Evolutionary conservation across 176 grass and related monocot genomes (phyloP).

Genomic region (Musa beccarii): DNA sequence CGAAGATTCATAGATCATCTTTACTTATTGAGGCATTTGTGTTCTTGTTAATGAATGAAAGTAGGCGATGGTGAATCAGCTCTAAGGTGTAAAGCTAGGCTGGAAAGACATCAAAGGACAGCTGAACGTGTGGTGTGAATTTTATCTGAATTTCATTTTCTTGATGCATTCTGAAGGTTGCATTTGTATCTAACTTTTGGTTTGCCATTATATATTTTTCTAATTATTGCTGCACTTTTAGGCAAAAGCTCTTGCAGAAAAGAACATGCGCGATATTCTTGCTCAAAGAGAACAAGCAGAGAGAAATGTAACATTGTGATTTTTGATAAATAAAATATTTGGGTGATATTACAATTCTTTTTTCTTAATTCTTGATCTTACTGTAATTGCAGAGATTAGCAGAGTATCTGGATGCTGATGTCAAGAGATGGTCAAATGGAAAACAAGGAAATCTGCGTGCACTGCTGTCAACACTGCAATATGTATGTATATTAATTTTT

Average conservation of each 20-base stretch:
- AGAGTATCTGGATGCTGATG: slow-evolving; percentile 84
- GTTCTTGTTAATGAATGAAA: slow-evolving; percentile 19
- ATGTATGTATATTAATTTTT: slow-evolving; percentile 50
- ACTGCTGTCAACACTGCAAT: slow-evolving; percentile 92
- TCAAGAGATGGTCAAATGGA: slow-evolving; percentile 98
- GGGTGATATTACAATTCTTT: slow-evolving; percentile 16
- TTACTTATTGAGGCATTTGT: background rate
- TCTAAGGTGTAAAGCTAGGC: slow-evolving; percentile 80
- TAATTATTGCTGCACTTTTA: slow-evolving; percentile 30
- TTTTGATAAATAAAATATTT: slow-evolving; percentile 8
- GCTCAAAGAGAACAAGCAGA: slow-evolving; percentile 21
- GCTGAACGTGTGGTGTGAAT: slow-evolving; percentile 71
- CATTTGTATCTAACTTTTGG: background rate
- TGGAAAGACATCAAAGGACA: slow-evolving; percentile 76
- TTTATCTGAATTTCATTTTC: slow-evolving; percentile 5
- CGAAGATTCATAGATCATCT: background rate
- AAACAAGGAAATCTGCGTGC: slow-evolving; percentile 99
- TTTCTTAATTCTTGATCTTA: slow-evolving; percentile 5
- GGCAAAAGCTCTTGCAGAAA: slow-evolving; percentile 48
- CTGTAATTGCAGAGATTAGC: slow-evolving; percentile 68
- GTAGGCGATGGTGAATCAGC: slow-evolving; percentile 61
- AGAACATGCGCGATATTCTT: slow-evolving; percentile 2
- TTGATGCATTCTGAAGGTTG: slow-evolving; percentile 1
- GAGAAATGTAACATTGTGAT: slow-evolving; percentile 54
- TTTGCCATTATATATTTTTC: background rate